A percentile compares a stretch with the other conserved stretches of the same genome.
These are phyloP conservation scores for Phialemoniopsis sp. DNA, from an alignment of 2,329 filamentous ascomycete genomes.

Conservation along the genomic window DNA sequence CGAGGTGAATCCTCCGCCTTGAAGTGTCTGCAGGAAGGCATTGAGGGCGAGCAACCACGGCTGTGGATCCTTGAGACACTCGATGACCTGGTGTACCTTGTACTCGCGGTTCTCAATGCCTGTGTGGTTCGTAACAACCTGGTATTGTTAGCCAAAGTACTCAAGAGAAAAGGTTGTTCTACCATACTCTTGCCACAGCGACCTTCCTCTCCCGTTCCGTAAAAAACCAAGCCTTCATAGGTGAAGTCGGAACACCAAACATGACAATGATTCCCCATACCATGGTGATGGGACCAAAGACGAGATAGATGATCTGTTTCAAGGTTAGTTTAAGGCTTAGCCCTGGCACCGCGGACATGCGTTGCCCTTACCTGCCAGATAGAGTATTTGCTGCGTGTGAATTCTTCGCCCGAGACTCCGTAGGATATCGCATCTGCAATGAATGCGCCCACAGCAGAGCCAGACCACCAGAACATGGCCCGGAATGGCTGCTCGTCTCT, in stretches of 20 bases:
- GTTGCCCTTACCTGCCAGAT: slow-evolving; percentile 1
- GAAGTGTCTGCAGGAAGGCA: slow-evolving; percentile 1
- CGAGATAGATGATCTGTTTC: slow-evolving; percentile 1
- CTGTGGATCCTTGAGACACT: slow-evolving; percentile 1
- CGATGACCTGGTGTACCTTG: slow-evolving; percentile 2
- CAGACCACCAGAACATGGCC: slow-evolving; percentile 10
- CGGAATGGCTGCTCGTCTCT: slow-evolving; percentile 11
- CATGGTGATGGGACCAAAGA: slow-evolving; percentile 1
- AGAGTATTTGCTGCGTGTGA: background rate
- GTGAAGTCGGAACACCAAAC: background rate
- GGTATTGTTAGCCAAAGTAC: background rate
- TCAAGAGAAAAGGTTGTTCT: no score
- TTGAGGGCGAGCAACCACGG: background rate
- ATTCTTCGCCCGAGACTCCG: background rate
- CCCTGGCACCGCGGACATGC: no score
- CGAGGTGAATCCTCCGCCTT: slow-evolving; percentile 1
- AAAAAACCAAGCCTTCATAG: slow-evolving; percentile 2
- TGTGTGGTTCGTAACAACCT: slow-evolving; percentile 1
- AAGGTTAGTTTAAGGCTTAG: no score
- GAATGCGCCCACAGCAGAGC: slow-evolving; percentile 6
- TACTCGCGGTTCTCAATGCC: background rate
- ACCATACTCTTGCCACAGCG: background rate
- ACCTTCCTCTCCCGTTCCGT: background rate
- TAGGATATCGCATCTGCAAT: slow-evolving; percentile 8
- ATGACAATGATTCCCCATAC: slow-evolving; percentile 1